Base-by-base conservation (phyloP, 345 rosid genomes). In the Rhodamnia argentea region DNA sequence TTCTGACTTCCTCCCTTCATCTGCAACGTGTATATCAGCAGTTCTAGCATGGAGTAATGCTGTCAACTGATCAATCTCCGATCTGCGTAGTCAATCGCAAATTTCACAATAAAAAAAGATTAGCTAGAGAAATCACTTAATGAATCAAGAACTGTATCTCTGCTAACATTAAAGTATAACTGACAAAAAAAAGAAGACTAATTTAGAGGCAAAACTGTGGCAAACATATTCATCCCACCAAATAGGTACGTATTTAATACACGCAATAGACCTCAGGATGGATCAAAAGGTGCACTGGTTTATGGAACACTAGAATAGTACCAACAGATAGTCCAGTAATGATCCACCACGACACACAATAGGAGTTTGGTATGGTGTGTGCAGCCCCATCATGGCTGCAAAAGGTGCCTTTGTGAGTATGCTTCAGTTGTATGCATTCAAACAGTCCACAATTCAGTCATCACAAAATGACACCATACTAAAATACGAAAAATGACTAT, bases 21-120 rank as follows among this genome's bases (percentile, higher is more conserved):
- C 86, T 82, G 83, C 90, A 89, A 88, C 83, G 82, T 92, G 88
- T 50, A 85, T 53, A 76, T 92, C 95, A 87, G 78, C 88, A 87
- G 89, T 89, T 91, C 91, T 93, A 59, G 97, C 94, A 52, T 86
- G 96, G 87, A 98, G 90, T 62, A 98, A 86, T 51, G 95, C 86
- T 29, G 97, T 95, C 91, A 98, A 85, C 37, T 88, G 96, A 91
- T 95, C 96, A 89, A 95, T 92, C 92, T 98, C 99, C 50, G 96
- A 91, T 87, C 99, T 98, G 96, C 26, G 54, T 4, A 52, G 81
- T 40, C 14, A 32, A 70, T 6, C 24, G 24, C 15, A 13, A 47
- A 84, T 42, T 18, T 44, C 75, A 58, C 37, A 18, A n/a, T 22
- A 26, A 40, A 56, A 53, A n/a, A 7, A 40, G 6, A 82, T 15